Evolutionary conservation across 768 basidiomycete genomes (phyloP), one percentile per base, ranked within the genome.

Genomic region (Dioszegia aurantiaca): DNA sequence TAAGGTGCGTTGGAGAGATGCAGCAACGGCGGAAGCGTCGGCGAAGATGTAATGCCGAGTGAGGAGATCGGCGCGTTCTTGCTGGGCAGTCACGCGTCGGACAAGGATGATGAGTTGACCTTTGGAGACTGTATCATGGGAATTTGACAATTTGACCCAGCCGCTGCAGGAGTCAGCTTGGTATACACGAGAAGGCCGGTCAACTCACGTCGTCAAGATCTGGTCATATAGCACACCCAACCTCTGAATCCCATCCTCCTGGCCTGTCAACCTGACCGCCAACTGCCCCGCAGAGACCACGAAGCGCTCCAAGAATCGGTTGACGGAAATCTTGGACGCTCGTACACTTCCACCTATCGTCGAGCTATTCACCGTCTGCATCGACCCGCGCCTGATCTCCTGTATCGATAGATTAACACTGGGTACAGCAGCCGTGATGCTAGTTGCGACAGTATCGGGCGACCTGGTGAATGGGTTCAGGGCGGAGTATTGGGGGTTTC

Each of bases 91-190:
- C 19, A 73, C 64, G 26, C 73, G 65, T 10, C 75, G 65, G 27
- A 74, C 72, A 11, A 78, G 68, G 56, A 77, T 74, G 53, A 77
- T 68, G 19, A 78, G 56, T 60, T 78, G 77, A 23, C 77, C 77
- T 58, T 74, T 77, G 4, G 73, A 70, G 26, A 75, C 67, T n/a
- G 71, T 74, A 47, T 72, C 68, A n/a, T 53, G 61, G 12, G 61
- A 60, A 51, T 68, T 63, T 39, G 53, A 43, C 16, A 71, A 58
- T 49, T 71, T 65, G 59, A 74, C 69, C 67, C 67, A 71, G n/a
- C 69, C 70, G 17, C 63, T 72, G 24, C 27, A 21, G 33, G 12
- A 51, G 33, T 61, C 59, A 61, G 47, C 58, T 27, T 28, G 14
- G 6, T 19, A 3, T 23, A 11, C 2, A 30, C n/a, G 19, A n/a